A percentile compares a stretch with the other conserved stretches of the same genome.
These are phyloP conservation scores for Podospora fimiseda DNA, from an alignment of 495 filamentous ascomycete species.

Conservation along the genomic window DNA sequence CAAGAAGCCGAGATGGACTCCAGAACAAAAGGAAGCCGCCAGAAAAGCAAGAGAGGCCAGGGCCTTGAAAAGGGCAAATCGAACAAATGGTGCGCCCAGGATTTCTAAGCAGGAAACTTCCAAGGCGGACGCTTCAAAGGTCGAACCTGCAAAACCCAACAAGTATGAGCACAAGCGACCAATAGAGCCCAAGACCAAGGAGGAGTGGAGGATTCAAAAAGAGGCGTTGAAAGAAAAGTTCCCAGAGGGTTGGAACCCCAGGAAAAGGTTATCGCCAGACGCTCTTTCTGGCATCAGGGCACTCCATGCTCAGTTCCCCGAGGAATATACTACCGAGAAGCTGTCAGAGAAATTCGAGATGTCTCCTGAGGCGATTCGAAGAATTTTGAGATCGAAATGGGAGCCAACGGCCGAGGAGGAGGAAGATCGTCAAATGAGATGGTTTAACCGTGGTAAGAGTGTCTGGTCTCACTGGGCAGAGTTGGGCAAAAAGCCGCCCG, in stretches of 20 bases:
- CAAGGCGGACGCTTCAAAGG: too few relatives aligned
- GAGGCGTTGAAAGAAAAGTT: conserved; percentile 51
- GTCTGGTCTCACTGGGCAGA: conserved; percentile 73
- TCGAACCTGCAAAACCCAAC: too few relatives aligned
- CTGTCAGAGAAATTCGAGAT: conserved; percentile 77
- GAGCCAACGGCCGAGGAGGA: conserved; percentile 56
- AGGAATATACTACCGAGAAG: conserved; percentile 63
- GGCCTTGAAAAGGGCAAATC: too few relatives aligned
- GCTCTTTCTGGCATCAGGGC: conserved; percentile 79
- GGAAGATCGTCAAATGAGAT: conserved; percentile 55
- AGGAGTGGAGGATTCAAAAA: conserved; percentile 23
- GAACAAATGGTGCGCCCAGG: too few relatives aligned
- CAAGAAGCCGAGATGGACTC: neutral
- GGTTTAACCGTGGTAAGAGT: conserved; percentile 69
- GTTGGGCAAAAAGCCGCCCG: conserved; percentile 59
- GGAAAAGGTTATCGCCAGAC: conserved; percentile 84
- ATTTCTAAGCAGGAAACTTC: too few relatives aligned
- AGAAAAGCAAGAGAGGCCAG: conserved; percentile 7
- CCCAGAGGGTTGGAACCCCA: conserved; percentile 67
- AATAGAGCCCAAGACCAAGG: neutral
- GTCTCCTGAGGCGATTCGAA: conserved; percentile 75
- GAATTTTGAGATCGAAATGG: conserved; percentile 86
- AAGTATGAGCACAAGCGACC: neutral
- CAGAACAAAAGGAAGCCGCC: neutral
- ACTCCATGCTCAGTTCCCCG: conserved; percentile 66